phyloP scores from a whole-genome alignment of 2,329 filamentous ascomycete species.

The Saccharata proteae region DNA sequence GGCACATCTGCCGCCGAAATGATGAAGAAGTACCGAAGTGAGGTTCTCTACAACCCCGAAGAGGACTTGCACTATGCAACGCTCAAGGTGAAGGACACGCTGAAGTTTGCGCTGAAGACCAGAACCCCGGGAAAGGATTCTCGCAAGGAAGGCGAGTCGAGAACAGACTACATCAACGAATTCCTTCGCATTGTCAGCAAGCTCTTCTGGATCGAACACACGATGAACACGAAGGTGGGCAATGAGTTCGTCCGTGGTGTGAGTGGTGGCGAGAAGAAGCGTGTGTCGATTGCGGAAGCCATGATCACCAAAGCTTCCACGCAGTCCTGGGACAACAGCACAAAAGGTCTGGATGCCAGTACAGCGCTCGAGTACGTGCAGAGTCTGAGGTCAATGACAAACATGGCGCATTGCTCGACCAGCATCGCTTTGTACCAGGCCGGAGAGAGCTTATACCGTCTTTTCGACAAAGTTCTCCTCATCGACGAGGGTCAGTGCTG shows the following conservation, averaged over 20 bases:
- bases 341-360: slow-evolving; percentile 59
- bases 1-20: slow-evolving; percentile 41
- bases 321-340: slow-evolving; percentile 47
- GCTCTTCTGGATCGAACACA: slow-evolving; percentile 60
- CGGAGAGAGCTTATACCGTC: slow-evolving; percentile 25
- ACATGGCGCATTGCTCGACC: slow-evolving; percentile 50
- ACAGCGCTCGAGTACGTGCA: slow-evolving; percentile 64
- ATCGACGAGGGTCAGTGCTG: slow-evolving; percentile 29
- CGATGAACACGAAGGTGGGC: slow-evolving; percentile 60
- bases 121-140: slow-evolving; percentile 52
- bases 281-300: slow-evolving; percentile 37
- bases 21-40: slow-evolving; percentile 49
- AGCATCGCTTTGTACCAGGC: slow-evolving; percentile 64
- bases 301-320: slow-evolving; percentile 31
- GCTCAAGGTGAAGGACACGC: slow-evolving; percentile 62
- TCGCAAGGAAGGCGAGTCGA: slow-evolving; percentile 49
- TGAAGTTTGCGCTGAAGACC: slow-evolving; percentile 59
- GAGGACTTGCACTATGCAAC: slow-evolving; percentile 67
- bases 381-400: slow-evolving; percentile 51
- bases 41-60: slow-evolving; percentile 65
- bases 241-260: slow-evolving; percentile 60
- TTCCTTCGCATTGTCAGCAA: slow-evolving; percentile 58
- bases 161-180: slow-evolving; percentile 47
- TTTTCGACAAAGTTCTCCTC: slow-evolving; percentile 28
- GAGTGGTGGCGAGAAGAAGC: slow-evolving; percentile 37